These are phyloP conservation scores for Rhizopogon rudus DNA, from an alignment of 768 basidiomycete species.

Conservation along the genomic window DNA sequence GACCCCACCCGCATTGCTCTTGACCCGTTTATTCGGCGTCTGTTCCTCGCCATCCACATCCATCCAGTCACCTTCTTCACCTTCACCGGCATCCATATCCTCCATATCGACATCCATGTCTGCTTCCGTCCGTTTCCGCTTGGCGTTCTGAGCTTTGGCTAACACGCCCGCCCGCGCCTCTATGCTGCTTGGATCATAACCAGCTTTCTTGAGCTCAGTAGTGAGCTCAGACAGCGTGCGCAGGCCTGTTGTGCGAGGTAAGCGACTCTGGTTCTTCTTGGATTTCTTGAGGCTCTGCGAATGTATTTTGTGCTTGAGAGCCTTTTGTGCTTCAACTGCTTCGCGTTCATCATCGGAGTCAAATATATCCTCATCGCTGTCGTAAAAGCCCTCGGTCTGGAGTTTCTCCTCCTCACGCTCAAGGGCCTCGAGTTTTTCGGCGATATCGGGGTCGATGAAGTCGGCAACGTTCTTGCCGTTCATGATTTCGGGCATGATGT, in stretches of 20 bases:
- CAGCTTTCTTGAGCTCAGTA: slow-evolving; percentile 76
- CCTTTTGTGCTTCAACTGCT: slow-evolving; percentile 51
- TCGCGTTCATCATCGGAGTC: slow-evolving; percentile 80
- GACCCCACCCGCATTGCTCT: slow-evolving; percentile 56
- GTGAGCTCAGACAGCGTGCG: slow-evolving; percentile 72
- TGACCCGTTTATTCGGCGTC: slow-evolving; percentile 55
- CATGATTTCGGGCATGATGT: slow-evolving; percentile 97
- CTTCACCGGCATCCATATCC: slow-evolving; percentile 28
- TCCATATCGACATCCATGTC: slow-evolving; percentile 57
- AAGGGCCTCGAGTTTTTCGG: slow-evolving; percentile 93
- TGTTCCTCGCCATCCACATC: slow-evolving; percentile 47
- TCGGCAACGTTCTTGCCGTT: slow-evolving; percentile 99
- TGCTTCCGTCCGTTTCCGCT: slow-evolving; percentile 55
- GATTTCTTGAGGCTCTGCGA: slow-evolving; percentile 82
- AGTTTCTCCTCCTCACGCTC: slow-evolving; percentile 95
- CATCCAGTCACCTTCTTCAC: slow-evolving; percentile 46
- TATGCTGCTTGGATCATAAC: slow-evolving; percentile 83
- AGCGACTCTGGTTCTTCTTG: slow-evolving; percentile 76
- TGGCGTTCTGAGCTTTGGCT: slow-evolving; percentile 64
- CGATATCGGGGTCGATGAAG: slow-evolving; percentile 97
- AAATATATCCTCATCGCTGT: slow-evolving; percentile 75
- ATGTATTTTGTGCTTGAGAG: slow-evolving; percentile 61
- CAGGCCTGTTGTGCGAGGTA: slow-evolving; percentile 70
- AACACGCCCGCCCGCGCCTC: slow-evolving; percentile 84
- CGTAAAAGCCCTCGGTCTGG: slow-evolving; percentile 94